phyloP scores from a whole-genome alignment of 148 eudicot genomes.

The Agrostemma githago region DNA sequence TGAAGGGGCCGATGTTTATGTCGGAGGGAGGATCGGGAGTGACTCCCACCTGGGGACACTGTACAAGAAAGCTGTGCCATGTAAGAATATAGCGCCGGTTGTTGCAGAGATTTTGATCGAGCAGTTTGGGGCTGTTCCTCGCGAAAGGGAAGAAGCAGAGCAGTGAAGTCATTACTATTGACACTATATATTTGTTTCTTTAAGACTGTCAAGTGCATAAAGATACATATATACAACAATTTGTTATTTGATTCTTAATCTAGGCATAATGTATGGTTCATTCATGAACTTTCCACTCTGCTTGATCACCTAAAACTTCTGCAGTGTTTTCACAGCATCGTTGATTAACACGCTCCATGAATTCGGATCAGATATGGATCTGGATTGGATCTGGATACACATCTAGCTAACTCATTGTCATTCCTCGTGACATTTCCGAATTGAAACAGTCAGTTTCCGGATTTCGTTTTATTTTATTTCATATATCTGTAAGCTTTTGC shows the following conservation, averaged over 20 bases:
- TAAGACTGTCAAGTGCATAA: slow-evolving; percentile 9
- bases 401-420: neutral
- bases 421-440: neutral
- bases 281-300: too few species aligned
- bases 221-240: slow-evolving; percentile 12
- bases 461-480: too few species aligned
- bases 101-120: slow-evolving; percentile 63
- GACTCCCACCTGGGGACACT: slow-evolving; percentile 82
- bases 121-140: slow-evolving; percentile 66
- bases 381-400: neutral
- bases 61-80: slow-evolving; percentile 76
- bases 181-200: neutral
- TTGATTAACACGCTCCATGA: neutral
- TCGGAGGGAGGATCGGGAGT: slow-evolving; percentile 89
- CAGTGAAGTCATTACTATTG: slow-evolving; percentile 27
- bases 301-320: too few species aligned
- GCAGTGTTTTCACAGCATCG: too few species aligned
- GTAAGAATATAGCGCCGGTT: slow-evolving; percentile 48
- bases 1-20: slow-evolving; percentile 79
- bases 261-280: slow-evolving; percentile 5
- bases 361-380: neutral
- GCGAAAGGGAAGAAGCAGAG: slow-evolving; percentile 65
- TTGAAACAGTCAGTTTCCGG: neutral
- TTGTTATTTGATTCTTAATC: slow-evolving; percentile 10
- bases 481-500: neutral